phyloP scores from a whole-genome alignment of 345 rosid genomes.

The Angophora floribunda region DNA sequence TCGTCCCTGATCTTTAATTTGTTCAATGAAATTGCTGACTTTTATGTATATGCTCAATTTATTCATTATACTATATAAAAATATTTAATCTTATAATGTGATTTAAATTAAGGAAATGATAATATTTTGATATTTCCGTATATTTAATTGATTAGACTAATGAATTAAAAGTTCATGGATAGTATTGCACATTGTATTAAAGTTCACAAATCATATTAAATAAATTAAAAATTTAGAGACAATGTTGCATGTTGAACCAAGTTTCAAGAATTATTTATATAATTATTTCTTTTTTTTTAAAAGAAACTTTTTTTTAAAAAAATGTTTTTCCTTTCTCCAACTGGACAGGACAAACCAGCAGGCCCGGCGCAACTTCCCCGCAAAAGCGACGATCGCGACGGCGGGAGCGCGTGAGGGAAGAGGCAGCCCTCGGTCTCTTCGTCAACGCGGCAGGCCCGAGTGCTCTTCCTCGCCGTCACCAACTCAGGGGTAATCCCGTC shows the following conservation, averaged over 20 bases:
- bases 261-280: fast-evolving
- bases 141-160: fast-evolving
- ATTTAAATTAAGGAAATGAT: no score
- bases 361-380: background rate
- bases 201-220: fast-evolving
- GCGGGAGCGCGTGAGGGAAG: background rate
- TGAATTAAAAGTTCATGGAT: fast-evolving
- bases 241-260: background rate
- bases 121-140: background rate
- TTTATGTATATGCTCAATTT: fast-evolving
- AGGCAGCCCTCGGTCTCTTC: background rate
- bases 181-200: fast-evolving
- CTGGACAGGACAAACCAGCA: background rate
- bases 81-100: fast-evolving
- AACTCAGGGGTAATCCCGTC: background rate
- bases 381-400: background rate
- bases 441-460: background rate
- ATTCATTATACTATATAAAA: fast-evolving
- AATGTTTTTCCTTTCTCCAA: background rate
- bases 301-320: background rate
- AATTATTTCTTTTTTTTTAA: background rate
- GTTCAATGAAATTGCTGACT: background rate
- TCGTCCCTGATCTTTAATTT: fast-evolving
- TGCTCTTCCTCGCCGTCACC: background rate
- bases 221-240: background rate